Evolutionary conservation across 148 eudicot species (phyloP), one percentile per base, ranked within the genome.

Genomic region (Rhododendron vialii): DNA sequence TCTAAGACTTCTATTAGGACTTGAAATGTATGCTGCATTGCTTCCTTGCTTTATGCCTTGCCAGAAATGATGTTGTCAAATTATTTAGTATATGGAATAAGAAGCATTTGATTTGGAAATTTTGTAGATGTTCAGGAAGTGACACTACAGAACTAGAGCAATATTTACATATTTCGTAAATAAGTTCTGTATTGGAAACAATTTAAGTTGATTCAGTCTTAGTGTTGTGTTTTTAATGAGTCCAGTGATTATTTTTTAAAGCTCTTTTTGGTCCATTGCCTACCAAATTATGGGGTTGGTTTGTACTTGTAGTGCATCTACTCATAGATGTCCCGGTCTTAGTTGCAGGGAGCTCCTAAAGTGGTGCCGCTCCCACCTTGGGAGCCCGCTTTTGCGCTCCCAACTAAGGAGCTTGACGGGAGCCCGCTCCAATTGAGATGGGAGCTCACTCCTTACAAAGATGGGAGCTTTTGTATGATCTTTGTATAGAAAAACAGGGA

Each of bases 1-100:
- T 50, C 48, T 18, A 18, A 75, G 83, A 53, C 61, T 86, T 88
- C 33, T 81, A 71, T 35, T 28, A 57, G 30, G 30, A 55, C 81
- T 47, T 30, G 53, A 78, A 85, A 59, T 78, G 59, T 28, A 14
- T n/a, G 41, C 45, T 59, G 61, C 6, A n/a, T 51, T 28, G 38
- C 41, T 78, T 12, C 22, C 36, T 33, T 30, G n/a, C 67, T 84
- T 74, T 53, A 35, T 36, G 71, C 71, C 71, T 33, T 9, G 24
- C 69, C 47, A 53, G 80, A 74, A 51, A 84, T 65, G 71, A 57
- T 5, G 3, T n/a, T 2, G 13, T n/a, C 8, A 17, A 59, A 17
- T 59, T 59, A 48, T 22, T 13, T 20, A 50, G 30, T 4, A 36
- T 30, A 80, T 18, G 50, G 50, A 84, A 30, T 36, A 67, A 26